Evolutionary conservation across 2,329 filamentous ascomycete genomes (phyloP), one percentile per base, ranked within the genome.

Genomic region (Leptographium wingfieldii): DNA sequence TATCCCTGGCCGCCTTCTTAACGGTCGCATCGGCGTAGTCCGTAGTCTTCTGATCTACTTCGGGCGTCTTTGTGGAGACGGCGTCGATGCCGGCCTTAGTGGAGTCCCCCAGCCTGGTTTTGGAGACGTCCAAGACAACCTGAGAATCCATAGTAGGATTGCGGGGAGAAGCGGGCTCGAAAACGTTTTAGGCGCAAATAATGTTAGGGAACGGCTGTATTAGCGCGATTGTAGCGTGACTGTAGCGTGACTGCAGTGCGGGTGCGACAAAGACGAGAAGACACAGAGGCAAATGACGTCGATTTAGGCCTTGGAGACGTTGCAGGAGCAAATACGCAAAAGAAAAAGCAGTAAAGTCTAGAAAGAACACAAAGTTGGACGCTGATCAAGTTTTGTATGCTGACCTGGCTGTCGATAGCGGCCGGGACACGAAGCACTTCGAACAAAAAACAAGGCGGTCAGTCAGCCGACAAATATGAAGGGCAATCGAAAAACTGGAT

Each of bases 111-210:
- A 40, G 59, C 56, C 65, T 66, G 0, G 65, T 53, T 5, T 58
- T 63, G 3, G 66, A 54, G 3, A 63, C 63, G 11, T 65, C 66
- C 12, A 59, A 62, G 46, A 61, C 61, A 19, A 65, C 19, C 29
- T 65, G 60, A 1, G 66, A 63, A 5, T 67, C 67, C 68, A 69
- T 69, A 38, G 43, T 19, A 10, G 49, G 19, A 33, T 55, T 25
- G 31, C 46, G 22, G 22, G 22, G 35, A 56, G 54, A 38, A 40
- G 22, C 14, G 35, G 12, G 14, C 38, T 40, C 14, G 12, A 40
- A 40, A 5, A n/a, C 2, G 33, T 40, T 55, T 51, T 27, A 11
- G 46, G 5, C 38, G 35, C 12, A 14, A 38, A 14, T 38, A 38
- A 22, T 22, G 22, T 22, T 22, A 22, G 12, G 9, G 12, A 14